Conservation (phyloP, 2,329 filamentous ascomycete species). For the Colletotrichum magnum region DNA sequence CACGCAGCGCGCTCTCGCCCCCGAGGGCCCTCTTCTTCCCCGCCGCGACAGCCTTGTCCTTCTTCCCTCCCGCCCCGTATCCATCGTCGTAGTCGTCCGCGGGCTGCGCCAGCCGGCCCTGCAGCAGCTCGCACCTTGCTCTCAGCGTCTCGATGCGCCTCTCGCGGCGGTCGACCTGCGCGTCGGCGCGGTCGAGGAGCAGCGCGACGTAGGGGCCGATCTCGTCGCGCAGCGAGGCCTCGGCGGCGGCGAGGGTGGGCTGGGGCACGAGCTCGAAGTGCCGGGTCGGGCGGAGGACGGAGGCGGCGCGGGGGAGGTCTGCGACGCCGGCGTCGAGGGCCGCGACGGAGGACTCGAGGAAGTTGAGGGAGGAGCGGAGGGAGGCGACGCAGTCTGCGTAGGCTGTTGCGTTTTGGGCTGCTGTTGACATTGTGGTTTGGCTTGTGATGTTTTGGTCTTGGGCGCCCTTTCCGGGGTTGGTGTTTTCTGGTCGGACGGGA, state of each 20-base stretch:
- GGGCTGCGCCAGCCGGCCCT: constrained; percentile 69
- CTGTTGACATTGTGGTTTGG: not conserved
- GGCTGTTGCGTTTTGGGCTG: constrained; percentile 43
- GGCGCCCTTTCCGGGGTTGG: not conserved
- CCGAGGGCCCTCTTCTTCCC: constrained; percentile 60
- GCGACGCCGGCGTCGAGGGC: constrained; percentile 69
- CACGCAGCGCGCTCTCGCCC: constrained; percentile 64
- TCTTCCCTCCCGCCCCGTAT: constrained; percentile 38
- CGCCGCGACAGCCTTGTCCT: constrained; percentile 43
- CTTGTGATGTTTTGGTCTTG: not conserved
- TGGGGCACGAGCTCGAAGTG: constrained; percentile 96
- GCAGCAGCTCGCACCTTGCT: constrained; percentile 85
- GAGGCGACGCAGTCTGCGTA: constrained; percentile 73
- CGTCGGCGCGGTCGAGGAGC: constrained; percentile 85
- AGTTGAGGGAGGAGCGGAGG: constrained; percentile 71
- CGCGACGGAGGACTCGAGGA: constrained; percentile 72
- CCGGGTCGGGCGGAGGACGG: constrained; percentile 67
- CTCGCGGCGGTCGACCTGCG: constrained; percentile 85
- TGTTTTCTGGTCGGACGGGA: too few relatives aligned
- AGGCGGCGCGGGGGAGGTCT: constrained; percentile 70
- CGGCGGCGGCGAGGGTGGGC: constrained; percentile 83
- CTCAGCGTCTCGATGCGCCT: constrained; percentile 87
- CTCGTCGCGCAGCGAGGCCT: constrained; percentile 87
- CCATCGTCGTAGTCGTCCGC: constrained; percentile 43
- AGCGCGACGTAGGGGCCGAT: constrained; percentile 88